These are phyloP conservation scores for Neurospora tetraspora DNA, from an alignment of 495 filamentous ascomycete species.

Conservation along the genomic window DNA sequence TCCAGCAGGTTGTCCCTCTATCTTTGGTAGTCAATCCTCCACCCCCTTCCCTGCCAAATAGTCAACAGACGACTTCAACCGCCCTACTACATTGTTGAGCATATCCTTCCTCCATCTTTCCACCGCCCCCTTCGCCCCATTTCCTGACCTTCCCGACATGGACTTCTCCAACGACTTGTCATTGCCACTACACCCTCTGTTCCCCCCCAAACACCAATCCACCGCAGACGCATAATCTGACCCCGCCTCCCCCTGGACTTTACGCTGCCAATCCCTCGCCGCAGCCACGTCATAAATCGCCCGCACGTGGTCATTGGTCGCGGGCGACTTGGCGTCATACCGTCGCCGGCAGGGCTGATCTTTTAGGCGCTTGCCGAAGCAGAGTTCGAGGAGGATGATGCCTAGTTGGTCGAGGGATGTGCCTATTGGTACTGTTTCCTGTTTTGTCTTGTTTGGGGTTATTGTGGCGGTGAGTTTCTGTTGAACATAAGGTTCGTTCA, in stretches of 20 bases:
- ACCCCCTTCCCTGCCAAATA: background rate
- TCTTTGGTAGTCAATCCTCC: background rate
- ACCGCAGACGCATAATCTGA: constrained; percentile 24
- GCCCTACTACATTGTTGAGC: background rate
- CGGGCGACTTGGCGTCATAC: background rate
- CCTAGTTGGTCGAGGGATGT: constrained; percentile 1
- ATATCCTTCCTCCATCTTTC: background rate
- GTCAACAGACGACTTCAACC: background rate
- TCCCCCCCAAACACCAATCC: constrained; percentile 24
- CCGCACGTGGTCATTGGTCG: background rate
- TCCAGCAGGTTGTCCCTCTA: too few relatives aligned
- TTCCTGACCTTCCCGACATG: background rate
- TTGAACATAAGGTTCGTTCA: background rate
- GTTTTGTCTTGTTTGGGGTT: too few relatives aligned
- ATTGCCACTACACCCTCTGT: background rate
- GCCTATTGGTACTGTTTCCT: background rate
- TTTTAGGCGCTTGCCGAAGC: constrained; percentile 23
- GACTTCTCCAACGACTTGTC: background rate
- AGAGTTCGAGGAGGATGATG: constrained; percentile 31
- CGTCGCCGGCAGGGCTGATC: constrained; percentile 6
- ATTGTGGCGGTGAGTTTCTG: too few relatives aligned
- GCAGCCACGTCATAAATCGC: background rate
- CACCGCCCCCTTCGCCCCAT: background rate
- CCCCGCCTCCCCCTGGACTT: constrained; percentile 25
- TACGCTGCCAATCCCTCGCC: background rate